Percentiles rank a stretch among this genome's conserved stretches.
Evolutionary conservation across 768 basidiomycete species (phyloP).

Genomic region (Piloderma croceum): DNA sequence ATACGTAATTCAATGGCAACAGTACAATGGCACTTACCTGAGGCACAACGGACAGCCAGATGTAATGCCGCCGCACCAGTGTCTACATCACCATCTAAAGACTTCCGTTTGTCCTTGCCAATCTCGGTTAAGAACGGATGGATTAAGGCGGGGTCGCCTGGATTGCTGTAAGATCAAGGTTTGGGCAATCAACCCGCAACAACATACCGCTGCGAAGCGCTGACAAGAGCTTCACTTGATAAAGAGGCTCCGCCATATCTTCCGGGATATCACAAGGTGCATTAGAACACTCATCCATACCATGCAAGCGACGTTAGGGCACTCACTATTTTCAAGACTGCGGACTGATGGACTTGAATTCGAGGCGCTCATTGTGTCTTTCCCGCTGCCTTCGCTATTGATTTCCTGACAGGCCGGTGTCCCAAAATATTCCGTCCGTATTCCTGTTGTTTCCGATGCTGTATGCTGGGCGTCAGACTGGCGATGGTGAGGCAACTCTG

Average conservation of each 20-base stretch:
- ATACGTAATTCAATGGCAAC: background rate
- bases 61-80: constrained; percentile 73
- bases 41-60: constrained; percentile 77
- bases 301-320: no score
- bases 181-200: constrained; percentile 1
- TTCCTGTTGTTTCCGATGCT: no score
- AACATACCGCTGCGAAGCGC: constrained; percentile 55
- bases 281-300: no score
- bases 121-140: constrained; percentile 79
- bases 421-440: no score
- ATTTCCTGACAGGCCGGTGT: no score
- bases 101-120: constrained; percentile 53
- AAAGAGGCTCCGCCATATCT: constrained; percentile 40
- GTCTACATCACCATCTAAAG: constrained; percentile 46
- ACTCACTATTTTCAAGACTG: no score
- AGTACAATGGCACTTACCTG: constrained; percentile 40
- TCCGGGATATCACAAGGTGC: background rate
- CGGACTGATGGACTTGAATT: no score
- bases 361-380: no score
- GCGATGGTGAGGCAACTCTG: no score
- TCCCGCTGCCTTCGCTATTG: no score
- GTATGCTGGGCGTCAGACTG: no score
- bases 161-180: background rate
- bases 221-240: constrained; percentile 59
- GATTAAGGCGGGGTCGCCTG: constrained; percentile 75